These are phyloP conservation scores for Trametes coccinea DNA, from an alignment of 768 basidiomycete genomes.

Conservation along the genomic window DNA sequence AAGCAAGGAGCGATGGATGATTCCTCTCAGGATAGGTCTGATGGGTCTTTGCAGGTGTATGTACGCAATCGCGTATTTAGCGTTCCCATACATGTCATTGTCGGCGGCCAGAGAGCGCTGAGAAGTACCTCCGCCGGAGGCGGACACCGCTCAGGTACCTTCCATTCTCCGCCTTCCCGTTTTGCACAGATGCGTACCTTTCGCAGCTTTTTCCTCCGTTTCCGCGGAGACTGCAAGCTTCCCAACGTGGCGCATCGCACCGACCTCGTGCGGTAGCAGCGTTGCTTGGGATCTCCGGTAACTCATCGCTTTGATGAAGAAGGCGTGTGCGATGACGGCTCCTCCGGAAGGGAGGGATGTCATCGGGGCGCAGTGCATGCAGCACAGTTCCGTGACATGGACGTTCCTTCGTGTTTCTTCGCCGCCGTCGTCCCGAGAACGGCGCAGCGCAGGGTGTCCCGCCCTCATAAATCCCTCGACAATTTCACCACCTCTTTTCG, in stretches of 20 bases:
- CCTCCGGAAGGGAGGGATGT: slow-evolving; percentile 3
- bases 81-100: not conserved
- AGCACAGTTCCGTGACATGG: slow-evolving; percentile 12
- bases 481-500: slow-evolving; percentile 1
- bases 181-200: slow-evolving; percentile 6
- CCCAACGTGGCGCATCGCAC: not conserved
- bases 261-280: not conserved
- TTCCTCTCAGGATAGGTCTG: too few species aligned
- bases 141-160: slow-evolving; percentile 5
- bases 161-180: slow-evolving; percentile 12
- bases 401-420: slow-evolving; percentile 2
- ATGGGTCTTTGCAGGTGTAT: too few species aligned
- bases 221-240: slow-evolving; percentile 2
- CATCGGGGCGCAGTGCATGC: not conserved
- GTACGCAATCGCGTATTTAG: too few species aligned
- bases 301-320: slow-evolving; percentile 14
- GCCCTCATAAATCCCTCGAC: slow-evolving; percentile 13
- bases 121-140: slow-evolving; percentile 4
- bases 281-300: slow-evolving; percentile 6
- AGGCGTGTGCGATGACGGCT: slow-evolving; percentile 9
- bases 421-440: slow-evolving; percentile 10
- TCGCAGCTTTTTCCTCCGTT: slow-evolving; percentile 7
- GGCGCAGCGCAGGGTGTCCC: slow-evolving; percentile 21
- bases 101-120: not conserved
- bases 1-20: too few species aligned